Evolutionary conservation across 208 protist genomes (phyloP), one percentile per base, ranked within the genome.

Genomic region (Trypanosoma cruzi): DNA sequence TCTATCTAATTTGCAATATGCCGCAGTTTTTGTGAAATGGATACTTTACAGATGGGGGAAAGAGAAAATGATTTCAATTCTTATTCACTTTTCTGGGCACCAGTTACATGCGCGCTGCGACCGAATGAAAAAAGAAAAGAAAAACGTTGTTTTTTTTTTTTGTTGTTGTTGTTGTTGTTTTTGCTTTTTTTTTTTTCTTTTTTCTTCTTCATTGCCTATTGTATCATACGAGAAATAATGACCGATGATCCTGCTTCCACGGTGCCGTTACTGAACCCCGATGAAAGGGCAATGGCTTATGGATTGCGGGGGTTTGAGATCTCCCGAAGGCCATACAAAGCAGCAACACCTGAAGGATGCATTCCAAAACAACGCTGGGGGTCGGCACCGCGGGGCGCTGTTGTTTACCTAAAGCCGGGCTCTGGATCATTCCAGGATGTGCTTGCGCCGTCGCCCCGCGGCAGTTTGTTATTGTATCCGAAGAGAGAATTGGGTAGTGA

Each of bases 131-230:
- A n/a, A n/a, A n/a, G n/a, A n/a, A n/a, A n/a, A n/a, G n/a, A n/a
- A n/a, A n/a, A n/a, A n/a, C 6, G 55, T 37, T 71, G 49, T 63
- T 71, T 56, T 63, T 64, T 26, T 58, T 42, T 52, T 63, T 53
- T 42, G 13, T 66, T 56, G 40, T 70, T n/a, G n/a, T n/a, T n/a
- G n/a, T n/a, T n/a, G n/a, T n/a, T n/a, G n/a, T n/a, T n/a, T n/a
- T n/a, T n/a, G n/a, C 28, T 71, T 54, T 49, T 59, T 59, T 62
- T 67, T 13, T 40, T 46, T 56, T 8, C 58, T 60, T 58, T 68
- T 55, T 50, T 48, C 44, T 49, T 50, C n/a, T 20, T 62, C 42
- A 49, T 55, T 57, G 8, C 28, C 26, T 20, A 3, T 54, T 40
- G 18, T 67, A 6, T 37, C 8, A 26, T 14, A 18, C 42, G 29